These are phyloP conservation scores for Paraphaeosphaeria sporulosa DNA, from an alignment of 2,329 filamentous ascomycete genomes.

Conservation along the genomic window DNA sequence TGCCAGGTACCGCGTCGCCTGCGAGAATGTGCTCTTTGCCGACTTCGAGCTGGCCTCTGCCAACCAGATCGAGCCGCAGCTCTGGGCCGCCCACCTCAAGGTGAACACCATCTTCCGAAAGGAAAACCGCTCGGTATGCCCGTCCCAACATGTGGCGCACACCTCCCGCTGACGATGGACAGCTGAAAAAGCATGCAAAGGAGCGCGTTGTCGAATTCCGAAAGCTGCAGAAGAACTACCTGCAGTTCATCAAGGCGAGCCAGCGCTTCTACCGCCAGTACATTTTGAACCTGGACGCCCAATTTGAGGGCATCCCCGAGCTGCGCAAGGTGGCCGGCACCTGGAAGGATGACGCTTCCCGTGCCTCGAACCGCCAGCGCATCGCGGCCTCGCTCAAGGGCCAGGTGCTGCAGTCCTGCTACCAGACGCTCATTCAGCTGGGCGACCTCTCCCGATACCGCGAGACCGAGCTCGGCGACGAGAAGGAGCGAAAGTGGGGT, in stretches of 20 bases:
- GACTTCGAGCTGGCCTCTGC: conserved; percentile 72
- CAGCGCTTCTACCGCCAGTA: conserved; percentile 89
- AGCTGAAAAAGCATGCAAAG: conserved; percentile 58
- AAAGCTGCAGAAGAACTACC: conserved; percentile 82
- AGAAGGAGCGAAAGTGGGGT: conserved; percentile 77
- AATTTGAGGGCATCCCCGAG: conserved; percentile 65
- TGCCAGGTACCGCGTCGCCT: conserved; percentile 72
- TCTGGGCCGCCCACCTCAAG: conserved; percentile 81
- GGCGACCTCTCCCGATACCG: conserved; percentile 92
- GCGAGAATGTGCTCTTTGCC: conserved; percentile 74
- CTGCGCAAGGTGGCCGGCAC: conserved; percentile 63
- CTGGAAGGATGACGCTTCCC: conserved; percentile 49
- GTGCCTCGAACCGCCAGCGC: conserved; percentile 35
- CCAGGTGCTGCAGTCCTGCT: conserved; percentile 76
- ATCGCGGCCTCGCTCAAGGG: conserved; percentile 60
- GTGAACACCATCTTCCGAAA: conserved; percentile 82
- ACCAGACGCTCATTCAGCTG: conserved; percentile 82
- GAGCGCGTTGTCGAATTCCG: conserved; percentile 70
- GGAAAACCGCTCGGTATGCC: conserved; percentile 48
- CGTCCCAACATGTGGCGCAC: neutral
- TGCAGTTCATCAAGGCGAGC: conserved; percentile 84
- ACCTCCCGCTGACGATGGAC: conserved; percentile 17
- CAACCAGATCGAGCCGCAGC: conserved; percentile 70
- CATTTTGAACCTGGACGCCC: conserved; percentile 75
- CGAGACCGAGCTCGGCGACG: conserved; percentile 69